A percentile compares a stretch with the other conserved stretches of the same genome.
Conservation (phyloP, 2,329 filamentous ascomycete genomes). For the Epichloe hybrida region DNA sequence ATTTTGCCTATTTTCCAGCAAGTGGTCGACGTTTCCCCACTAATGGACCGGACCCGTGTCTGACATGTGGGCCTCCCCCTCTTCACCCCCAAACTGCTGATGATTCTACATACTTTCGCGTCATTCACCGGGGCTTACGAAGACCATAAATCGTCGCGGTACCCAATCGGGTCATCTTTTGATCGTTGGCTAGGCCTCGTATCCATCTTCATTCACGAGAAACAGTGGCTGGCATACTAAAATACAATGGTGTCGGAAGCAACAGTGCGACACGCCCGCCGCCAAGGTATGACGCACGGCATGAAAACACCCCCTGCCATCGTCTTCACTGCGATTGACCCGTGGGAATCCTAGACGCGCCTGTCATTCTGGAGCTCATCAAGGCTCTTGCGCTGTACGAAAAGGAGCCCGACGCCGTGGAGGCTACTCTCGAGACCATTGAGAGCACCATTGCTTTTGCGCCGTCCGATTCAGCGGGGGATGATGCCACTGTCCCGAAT, state of each 20-base stretch:
- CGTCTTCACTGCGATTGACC: not conserved
- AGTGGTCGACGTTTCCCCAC: too few species aligned
- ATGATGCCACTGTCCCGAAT: constrained; percentile 21
- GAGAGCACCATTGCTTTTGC: constrained; percentile 68
- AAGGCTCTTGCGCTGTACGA: constrained; percentile 81
- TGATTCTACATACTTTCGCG: too few species aligned
- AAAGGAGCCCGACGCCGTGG: constrained; percentile 57
- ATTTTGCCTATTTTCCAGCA: too few species aligned
- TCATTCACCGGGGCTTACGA: too few species aligned
- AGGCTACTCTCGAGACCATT: constrained; percentile 66
- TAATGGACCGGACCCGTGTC: too few species aligned
- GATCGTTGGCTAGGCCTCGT: too few species aligned
- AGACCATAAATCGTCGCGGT: too few species aligned
- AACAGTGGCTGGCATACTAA: not conserved
- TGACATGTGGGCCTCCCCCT: too few species aligned
- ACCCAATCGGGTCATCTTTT: too few species aligned
- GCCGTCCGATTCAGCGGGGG: constrained; percentile 29
- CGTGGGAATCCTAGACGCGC: constrained; percentile 47
- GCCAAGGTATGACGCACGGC: constrained; percentile 34
- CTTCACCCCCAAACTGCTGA: too few species aligned
- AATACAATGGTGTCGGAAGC: constrained; percentile 4
- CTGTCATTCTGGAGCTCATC: constrained; percentile 69
- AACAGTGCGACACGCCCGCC: constrained; percentile 34
- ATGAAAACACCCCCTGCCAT: not conserved
- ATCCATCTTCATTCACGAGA: too few species aligned